Conservation (phyloP, 106 monocot species). For the Dioscorea zingiberensis region DNA sequence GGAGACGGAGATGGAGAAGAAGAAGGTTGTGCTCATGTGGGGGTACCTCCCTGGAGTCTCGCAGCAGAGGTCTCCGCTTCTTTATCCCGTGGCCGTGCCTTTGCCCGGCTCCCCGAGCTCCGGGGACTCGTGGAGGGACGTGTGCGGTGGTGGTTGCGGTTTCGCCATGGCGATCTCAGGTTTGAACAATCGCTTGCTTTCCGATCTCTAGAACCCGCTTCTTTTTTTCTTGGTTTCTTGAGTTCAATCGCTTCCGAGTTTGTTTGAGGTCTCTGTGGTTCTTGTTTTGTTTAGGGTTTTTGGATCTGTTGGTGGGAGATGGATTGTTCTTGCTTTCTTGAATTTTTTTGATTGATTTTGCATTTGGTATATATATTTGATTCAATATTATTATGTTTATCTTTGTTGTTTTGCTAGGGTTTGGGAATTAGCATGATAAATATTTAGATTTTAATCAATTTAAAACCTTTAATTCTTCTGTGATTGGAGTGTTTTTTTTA, state of each 20-base stretch:
- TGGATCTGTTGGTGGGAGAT: too few relatives aligned
- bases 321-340: too few relatives aligned
- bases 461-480: too few relatives aligned
- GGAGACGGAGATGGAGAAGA: constrained; percentile 12
- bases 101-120: constrained; percentile 34
- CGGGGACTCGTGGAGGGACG: constrained; percentile 72
- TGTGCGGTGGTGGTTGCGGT: constrained; percentile 90
- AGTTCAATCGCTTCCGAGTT: neutral
- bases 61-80: constrained; percentile 69
- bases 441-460: too few relatives aligned
- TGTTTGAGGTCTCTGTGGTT: neutral
- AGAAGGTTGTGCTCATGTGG: constrained; percentile 90
- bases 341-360: too few relatives aligned
- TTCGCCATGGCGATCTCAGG: constrained; percentile 95
- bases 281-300: neutral
- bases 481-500: too few relatives aligned
- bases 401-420: too few relatives aligned
- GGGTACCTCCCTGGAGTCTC: constrained; percentile 88
- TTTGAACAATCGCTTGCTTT: constrained; percentile 10
- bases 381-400: neutral
- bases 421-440: too few relatives aligned
- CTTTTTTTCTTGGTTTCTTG: neutral
- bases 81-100: constrained; percentile 44
- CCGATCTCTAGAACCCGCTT: constrained; percentile 1
- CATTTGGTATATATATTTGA: too few relatives aligned